Evolutionary conservation across 768 basidiomycete genomes (phyloP), one percentile per base, ranked within the genome.

Genomic region (Daedaleopsis sinensis): DNA sequence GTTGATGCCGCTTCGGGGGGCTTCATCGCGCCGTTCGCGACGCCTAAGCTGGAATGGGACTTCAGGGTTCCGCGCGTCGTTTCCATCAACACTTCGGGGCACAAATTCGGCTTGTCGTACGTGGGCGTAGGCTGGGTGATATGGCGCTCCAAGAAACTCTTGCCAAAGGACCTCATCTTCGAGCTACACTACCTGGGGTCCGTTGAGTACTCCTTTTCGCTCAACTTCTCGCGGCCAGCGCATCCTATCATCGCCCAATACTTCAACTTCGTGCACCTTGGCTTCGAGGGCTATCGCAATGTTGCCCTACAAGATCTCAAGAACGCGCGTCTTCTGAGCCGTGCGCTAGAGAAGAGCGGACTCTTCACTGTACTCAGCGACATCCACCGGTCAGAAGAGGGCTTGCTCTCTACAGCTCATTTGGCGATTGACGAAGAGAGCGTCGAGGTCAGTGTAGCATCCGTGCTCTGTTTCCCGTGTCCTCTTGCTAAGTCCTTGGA

Each of bases 181-280:
- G 87, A 81, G 70, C 74, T 82, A 23, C 78, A 84, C 70, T 84
- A 80, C 73, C 75, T 78, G 35, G 79, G 79, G 47, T 79, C 71
- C 39, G 78, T 82, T 59, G 92, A 96, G 72, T 95, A 94, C 72
- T 89, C 89, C 0, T 89, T 86, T 73, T 85, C 84, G 19, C 75
- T 84, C 59, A 84, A 85, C 74, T 85, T 84, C 71, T 85, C 83
- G 51, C 82, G 84, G 16, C 82, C 86, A 15, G 84, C 84, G 39
- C 82, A 83, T 52, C 85, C 85, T 5, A 83, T 86, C 65, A 79
- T 87, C 55, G 82, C 78, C 21, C 85, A 86, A 68, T 89, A 80
- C 75, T 88, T 84, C 76, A 87, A 83, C 71, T 81, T 87, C 71
- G 63, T 87, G 42, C 84, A 85, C 66, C 80, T 87, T 35, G 85